A percentile compares a stretch with the other conserved stretches of the same genome.
phyloP scores from a whole-genome alignment of 495 filamentous ascomycete genomes.

The Corynascus novoguineensis region DNA sequence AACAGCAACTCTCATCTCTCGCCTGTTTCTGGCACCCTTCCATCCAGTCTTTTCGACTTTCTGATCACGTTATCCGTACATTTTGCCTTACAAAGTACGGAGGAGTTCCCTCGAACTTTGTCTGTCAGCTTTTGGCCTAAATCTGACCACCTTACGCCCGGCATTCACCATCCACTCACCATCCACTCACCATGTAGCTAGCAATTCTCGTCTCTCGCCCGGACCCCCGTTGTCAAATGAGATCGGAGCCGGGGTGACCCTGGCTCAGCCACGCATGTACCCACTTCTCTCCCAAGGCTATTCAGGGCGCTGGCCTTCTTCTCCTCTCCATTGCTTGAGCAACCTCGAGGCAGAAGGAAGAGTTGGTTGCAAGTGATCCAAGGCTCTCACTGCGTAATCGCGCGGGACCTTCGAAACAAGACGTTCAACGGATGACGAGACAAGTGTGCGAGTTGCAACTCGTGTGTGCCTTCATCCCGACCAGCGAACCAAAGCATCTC shows the following conservation, averaged over 20 bases:
- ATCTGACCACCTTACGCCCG: not conserved
- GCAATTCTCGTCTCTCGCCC: not conserved
- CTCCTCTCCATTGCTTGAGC: not conserved
- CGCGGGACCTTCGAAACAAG: too few species aligned
- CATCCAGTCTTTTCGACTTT: too few species aligned
- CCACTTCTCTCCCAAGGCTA: not conserved
- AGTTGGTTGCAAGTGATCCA: not conserved
- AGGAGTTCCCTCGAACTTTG: too few species aligned
- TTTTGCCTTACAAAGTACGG: too few species aligned
- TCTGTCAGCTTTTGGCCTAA: not conserved
- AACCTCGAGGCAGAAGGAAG: not conserved
- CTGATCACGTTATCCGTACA: too few species aligned
- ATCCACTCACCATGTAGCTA: not conserved
- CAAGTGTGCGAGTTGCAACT: too few species aligned
- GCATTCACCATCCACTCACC: not conserved
- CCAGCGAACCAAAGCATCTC: too few species aligned
- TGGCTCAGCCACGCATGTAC: not conserved
- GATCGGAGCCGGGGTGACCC: conserved; percentile 3
- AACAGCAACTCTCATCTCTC: too few species aligned
- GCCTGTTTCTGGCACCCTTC: too few species aligned
- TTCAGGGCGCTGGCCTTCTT: not conserved
- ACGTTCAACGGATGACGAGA: too few species aligned
- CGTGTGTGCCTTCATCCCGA: too few species aligned
- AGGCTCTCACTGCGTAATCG: too few species aligned
- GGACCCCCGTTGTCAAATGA: not conserved